Percentiles rank a stretch among this genome's conserved stretches.
Evolutionary conservation across 257 asterid genomes (phyloP).

Genomic region (Fraxinus excelsior): DNA sequence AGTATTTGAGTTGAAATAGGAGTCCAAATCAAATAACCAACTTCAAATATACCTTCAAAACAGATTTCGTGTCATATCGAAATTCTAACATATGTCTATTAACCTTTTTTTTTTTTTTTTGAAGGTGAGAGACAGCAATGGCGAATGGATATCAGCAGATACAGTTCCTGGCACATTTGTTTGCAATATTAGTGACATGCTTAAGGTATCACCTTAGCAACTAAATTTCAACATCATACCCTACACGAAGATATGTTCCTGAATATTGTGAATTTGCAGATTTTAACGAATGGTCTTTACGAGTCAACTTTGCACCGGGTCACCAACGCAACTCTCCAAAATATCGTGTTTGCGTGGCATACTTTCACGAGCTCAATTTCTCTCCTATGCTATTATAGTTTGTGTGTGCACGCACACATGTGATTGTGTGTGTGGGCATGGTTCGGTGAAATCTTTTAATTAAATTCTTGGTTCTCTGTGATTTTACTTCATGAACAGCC

Average conservation of each 20-base stretch:
- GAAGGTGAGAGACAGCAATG: slow-evolving; percentile 68
- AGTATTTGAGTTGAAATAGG: no score
- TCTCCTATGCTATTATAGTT: neutral
- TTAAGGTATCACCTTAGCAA: slow-evolving; percentile 50
- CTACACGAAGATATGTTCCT: neutral
- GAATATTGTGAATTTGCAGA: slow-evolving; percentile 39
- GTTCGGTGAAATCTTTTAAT: neutral
- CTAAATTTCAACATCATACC: neutral
- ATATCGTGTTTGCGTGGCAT: slow-evolving; percentile 81
- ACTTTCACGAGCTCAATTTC: slow-evolving; percentile 70
- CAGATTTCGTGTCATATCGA: no score
- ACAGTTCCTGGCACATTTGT: slow-evolving; percentile 85
- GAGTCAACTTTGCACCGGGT: slow-evolving; percentile 91
- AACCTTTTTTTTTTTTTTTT: neutral
- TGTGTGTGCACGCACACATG: neutral
- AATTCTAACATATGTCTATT: neutral
- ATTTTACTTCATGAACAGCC: slow-evolving; percentile 45
- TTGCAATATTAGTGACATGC: slow-evolving; percentile 93
- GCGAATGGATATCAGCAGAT: slow-evolving; percentile 80
- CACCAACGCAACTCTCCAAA: slow-evolving; percentile 51
- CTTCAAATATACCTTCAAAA: no score
- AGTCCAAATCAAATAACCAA: no score
- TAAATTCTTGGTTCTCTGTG: neutral
- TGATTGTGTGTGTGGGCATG: neutral
- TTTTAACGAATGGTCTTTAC: slow-evolving; percentile 72